phyloP scores from a whole-genome alignment of 768 basidiomycete genomes.

The Coprinopsis sp. region DNA sequence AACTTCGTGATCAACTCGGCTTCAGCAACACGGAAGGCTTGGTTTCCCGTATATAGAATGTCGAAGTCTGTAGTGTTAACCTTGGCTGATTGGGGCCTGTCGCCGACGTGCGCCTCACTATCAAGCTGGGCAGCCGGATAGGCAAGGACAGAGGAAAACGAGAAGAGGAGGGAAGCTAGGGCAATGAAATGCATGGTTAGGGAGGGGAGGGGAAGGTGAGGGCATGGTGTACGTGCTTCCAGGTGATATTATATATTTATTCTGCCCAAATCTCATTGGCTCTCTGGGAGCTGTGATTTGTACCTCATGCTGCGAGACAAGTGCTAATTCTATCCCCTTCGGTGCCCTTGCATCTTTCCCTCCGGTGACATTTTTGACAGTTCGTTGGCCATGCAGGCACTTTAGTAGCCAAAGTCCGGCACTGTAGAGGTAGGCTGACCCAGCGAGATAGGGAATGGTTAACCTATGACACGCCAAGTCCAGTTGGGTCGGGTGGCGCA shows the following conservation, averaged over 20 bases:
- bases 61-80: constrained; percentile 22
- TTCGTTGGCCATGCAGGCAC: no score
- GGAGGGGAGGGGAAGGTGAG: not conserved
- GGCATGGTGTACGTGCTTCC: no score
- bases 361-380: no score
- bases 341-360: no score
- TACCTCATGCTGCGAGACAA: no score
- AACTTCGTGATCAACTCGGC: constrained; percentile 21
- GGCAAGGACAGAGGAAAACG: constrained; percentile 13
- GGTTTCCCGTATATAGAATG: constrained; percentile 20
- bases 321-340: no score
- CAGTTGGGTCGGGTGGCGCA: no score
- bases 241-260: not conserved
- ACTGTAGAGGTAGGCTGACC: no score
- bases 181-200: not conserved
- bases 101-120: constrained; percentile 14
- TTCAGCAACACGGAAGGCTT: constrained; percentile 21
- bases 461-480: no score
- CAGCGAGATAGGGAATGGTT: no score
- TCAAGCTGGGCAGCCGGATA: constrained; percentile 12
- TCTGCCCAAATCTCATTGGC: not conserved
- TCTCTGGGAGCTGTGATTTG: no score
- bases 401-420: no score
- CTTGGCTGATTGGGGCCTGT: constrained; percentile 12
- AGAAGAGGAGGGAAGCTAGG: constrained; percentile 1